phyloP scores from a whole-genome alignment of 768 basidiomycete genomes.

The Pluteus cervinus region DNA sequence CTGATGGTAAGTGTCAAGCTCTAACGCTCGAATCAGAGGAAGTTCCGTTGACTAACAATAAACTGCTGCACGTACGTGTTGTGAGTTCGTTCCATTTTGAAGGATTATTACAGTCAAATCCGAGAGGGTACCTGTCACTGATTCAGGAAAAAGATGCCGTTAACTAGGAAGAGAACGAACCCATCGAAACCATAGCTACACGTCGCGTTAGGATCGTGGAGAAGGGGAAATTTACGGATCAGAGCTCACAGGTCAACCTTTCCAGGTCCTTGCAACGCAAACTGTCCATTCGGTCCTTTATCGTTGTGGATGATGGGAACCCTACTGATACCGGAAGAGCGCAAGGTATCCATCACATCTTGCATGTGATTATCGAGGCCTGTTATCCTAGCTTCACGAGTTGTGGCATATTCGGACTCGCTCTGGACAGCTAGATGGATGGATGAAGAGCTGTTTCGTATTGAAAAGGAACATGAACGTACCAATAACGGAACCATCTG shows the following conservation, averaged over 20 bases:
- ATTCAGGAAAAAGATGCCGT: background rate
- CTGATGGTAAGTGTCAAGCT: slow-evolving; percentile 25
- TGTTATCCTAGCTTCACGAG: slow-evolving; percentile 19
- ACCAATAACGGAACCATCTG: slow-evolving; percentile 38
- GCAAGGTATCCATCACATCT: slow-evolving; percentile 29
- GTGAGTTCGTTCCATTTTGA: slow-evolving; percentile 40
- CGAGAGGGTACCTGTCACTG: slow-evolving; percentile 46
- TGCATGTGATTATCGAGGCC: slow-evolving; percentile 37
- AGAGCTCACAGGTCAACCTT: slow-evolving; percentile 27
- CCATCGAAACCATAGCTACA: slow-evolving; percentile 37
- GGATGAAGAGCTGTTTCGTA: background rate
- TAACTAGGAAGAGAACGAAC: slow-evolving; percentile 8
- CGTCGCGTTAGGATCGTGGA: background rate
- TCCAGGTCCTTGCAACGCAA: slow-evolving; percentile 20
- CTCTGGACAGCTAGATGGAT: slow-evolving; percentile 26
- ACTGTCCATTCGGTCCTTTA: slow-evolving; percentile 23
- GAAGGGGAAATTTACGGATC: background rate
- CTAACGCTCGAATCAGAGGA: no score
- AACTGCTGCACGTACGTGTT: slow-evolving; percentile 20
- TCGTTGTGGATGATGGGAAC: slow-evolving; percentile 32
- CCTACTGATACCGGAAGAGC: slow-evolving; percentile 29
- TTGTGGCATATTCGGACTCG: slow-evolving; percentile 40
- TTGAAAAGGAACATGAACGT: background rate
- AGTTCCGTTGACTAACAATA: no score
- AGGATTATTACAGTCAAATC: slow-evolving; percentile 62